These are phyloP conservation scores for Globisporangium okanoganense DNA, from an alignment of 352 stramenopile species.

Conservation along the genomic window DNA sequence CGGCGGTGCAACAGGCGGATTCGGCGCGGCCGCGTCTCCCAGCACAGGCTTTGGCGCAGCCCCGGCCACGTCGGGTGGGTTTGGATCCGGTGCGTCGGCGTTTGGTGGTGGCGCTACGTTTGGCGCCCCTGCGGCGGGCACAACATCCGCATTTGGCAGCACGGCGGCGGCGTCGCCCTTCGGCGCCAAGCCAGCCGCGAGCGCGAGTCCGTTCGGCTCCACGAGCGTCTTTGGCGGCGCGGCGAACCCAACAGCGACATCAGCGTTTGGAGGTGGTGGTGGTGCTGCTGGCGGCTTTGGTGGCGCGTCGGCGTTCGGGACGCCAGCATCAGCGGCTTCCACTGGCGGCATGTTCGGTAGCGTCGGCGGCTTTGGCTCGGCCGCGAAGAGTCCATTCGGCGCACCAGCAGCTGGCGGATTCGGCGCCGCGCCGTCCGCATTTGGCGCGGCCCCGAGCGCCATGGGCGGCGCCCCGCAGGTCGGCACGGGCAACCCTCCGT, in stretches of 20 bases:
- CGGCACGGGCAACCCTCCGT: conserved; percentile 67
- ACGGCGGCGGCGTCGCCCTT: conserved; percentile 46
- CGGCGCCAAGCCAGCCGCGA: conserved; percentile 45
- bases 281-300: conserved; percentile 2
- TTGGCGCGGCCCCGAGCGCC: conserved; percentile 28
- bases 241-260: conserved; percentile 23
- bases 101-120: conserved; percentile 29
- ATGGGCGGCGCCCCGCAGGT: conserved; percentile 39
- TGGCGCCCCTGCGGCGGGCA: conserved; percentile 13
- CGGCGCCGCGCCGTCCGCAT: conserved; percentile 18
- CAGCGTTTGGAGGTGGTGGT: conserved; percentile 26
- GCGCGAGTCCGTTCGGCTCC: conserved; percentile 53
- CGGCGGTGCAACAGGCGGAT: conserved; percentile 14
- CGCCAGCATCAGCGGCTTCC: conserved; percentile 20
- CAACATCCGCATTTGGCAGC: conserved; percentile 21
- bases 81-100: conserved; percentile 20
- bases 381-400: conserved; percentile 51
- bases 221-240: conserved; percentile 44
- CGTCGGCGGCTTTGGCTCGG: conserved; percentile 32
- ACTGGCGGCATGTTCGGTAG: conserved; percentile 34
- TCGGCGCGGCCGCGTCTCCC: conserved; percentile 4
- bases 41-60: conserved; percentile 16
- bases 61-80: conserved; percentile 4
- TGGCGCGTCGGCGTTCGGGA: conserved; percentile 31
- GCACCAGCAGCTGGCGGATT: conserved; percentile 27